Evolutionary conservation across 306 rosid species (phyloP), one percentile per base, ranked within the genome.

Genomic region (Calophaca sinica): DNA sequence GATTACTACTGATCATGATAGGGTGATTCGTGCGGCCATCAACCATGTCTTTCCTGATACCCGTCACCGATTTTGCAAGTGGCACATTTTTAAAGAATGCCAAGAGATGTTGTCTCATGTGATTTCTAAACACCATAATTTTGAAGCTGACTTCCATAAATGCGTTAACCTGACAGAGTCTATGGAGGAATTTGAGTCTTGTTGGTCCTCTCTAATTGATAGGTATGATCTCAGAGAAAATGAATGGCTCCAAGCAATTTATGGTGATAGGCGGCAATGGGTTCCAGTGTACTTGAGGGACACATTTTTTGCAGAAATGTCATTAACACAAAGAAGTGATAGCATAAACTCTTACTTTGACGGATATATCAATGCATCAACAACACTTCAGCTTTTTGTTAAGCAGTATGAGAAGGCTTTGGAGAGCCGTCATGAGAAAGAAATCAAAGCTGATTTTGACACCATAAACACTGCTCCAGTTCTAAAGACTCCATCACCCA

Each of bases 341-440:
- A 79, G 79, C 79, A 79, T 79, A 54, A 79, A 79, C 74, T 79
- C 83, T 54, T 79, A 72, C 59, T 79, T 79, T 54, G 83, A 79
- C 4, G 83, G 83, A 53, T 79, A 79, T 72, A 64, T 79, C 60
- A 79, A 79, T 79, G 83, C 83, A 53, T 79, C 83, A 63, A 72
- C 83, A 5, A 79, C 83, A 33, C 83, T 79, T 63, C 83, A 64
- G 62, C 54, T 71, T 55, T 79, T 79, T 79, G 78, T 63, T 50
- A 72, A 64, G 54, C 83, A 79, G 54, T 79, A 79, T 72, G 83
- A 79, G 83, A 79, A 72, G 46, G 73, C 83, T 62, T 7, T 79
- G 36, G 83, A 79, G 76, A 72, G 83, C 53, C 83, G 83, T 53
- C 55, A 42, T 64, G 78, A 79, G 72, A 79, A 79, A 35, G 83